phyloP scores from a whole-genome alignment of 768 basidiomycete species.

The Cubamyces lactineus region DNA sequence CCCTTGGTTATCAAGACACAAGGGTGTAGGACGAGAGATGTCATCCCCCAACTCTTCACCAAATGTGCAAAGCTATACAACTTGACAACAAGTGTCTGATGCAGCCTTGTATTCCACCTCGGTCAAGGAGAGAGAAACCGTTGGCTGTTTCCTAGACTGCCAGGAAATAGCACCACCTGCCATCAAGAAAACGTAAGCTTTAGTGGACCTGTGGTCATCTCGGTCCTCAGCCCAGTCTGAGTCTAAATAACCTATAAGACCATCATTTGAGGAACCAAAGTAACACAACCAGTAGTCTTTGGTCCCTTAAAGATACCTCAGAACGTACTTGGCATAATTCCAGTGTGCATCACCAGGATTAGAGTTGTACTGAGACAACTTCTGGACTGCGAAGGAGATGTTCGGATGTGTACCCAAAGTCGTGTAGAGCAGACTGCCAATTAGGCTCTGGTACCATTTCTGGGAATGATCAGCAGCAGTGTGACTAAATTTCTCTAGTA shows the following conservation, averaged over 20 bases:
- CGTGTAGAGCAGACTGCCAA: constrained; percentile 34
- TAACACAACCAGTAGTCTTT: constrained; percentile 22
- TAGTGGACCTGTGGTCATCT: constrained; percentile 35
- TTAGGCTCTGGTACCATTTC: constrained; percentile 20
- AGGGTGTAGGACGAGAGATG: constrained; percentile 6
- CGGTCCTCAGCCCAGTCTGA: constrained; percentile 39
- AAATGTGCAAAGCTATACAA: constrained; percentile 27
- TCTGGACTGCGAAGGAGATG: constrained; percentile 36
- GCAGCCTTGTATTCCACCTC: constrained; percentile 44
- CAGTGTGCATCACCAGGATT: constrained; percentile 36
- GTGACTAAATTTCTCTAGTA: constrained; percentile 3
- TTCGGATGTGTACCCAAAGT: constrained; percentile 41
- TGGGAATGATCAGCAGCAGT: constrained; percentile 10
- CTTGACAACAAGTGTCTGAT: constrained; percentile 32
- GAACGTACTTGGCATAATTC: constrained; percentile 36
- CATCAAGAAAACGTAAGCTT: constrained; percentile 42
- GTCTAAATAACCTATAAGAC: constrained; percentile 31
- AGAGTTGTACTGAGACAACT: constrained; percentile 36
- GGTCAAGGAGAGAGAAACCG: constrained; percentile 39
- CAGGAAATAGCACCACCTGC: constrained; percentile 38
- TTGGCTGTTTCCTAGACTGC: constrained; percentile 23
- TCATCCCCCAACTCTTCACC: constrained; percentile 15
- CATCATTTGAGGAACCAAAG: constrained; percentile 23
- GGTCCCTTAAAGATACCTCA: constrained; percentile 40
- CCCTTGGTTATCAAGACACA: constrained; percentile 19